Conservation (phyloP, 2,329 filamentous ascomycete species). For the Exophiala viscosa region DNA sequence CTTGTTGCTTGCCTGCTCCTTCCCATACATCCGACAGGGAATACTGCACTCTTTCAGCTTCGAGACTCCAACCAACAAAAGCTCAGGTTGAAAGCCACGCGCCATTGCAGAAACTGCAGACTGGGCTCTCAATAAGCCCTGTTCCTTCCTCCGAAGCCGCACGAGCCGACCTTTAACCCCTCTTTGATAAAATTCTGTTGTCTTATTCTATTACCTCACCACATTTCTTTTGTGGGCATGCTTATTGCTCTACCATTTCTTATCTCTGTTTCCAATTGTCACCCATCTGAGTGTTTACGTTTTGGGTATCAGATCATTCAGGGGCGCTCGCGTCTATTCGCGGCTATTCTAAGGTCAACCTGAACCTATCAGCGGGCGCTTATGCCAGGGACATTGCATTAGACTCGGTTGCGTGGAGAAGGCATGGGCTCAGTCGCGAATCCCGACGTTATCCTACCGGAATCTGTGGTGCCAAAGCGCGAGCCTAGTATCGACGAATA, state of each 20-base stretch:
- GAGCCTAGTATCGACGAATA: conserved; percentile 42
- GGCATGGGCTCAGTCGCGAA: conserved; percentile 45
- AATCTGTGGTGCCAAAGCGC: conserved; percentile 41
- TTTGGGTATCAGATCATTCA: conserved; percentile 21
- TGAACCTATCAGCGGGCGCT: conserved; percentile 19
- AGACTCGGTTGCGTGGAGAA: conserved; percentile 24
- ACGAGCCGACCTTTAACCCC: conserved; percentile 10
- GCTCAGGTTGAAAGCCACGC: background rate
- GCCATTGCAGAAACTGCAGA: no score
- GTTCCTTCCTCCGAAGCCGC: conserved; percentile 1
- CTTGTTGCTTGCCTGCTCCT: background rate
- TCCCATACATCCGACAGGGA: background rate
- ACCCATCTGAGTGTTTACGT: conserved; percentile 27
- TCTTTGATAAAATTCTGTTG: conserved; percentile 25
- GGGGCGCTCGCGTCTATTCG: conserved; percentile 14
- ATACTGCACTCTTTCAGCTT: background rate
- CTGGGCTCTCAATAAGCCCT: background rate
- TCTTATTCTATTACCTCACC: conserved; percentile 31
- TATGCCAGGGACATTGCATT: conserved; percentile 29
- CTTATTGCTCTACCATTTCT: conserved; percentile 28
- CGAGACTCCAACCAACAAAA: background rate
- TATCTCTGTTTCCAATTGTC: conserved; percentile 31
- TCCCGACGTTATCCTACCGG: conserved; percentile 39
- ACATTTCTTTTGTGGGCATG: conserved; percentile 11
- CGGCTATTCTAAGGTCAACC: conserved; percentile 15